These are phyloP conservation scores for Fraxinus anomala DNA, from an alignment of 257 asterid species.

Conservation along the genomic window DNA sequence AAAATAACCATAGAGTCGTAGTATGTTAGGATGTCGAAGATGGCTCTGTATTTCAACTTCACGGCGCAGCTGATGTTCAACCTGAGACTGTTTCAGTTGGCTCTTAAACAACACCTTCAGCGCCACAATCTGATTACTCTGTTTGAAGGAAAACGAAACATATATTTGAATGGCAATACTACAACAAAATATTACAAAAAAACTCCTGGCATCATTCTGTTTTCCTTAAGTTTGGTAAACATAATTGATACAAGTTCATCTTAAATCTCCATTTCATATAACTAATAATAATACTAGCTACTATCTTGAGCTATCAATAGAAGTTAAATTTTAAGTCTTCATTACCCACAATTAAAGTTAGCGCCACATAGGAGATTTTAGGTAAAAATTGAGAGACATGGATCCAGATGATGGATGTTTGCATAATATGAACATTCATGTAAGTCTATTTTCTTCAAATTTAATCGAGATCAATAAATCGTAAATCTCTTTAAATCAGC, in stretches of 20 bases:
- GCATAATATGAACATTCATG: background rate
- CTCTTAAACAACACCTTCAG: slow-evolving; percentile 83
- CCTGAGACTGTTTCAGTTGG: slow-evolving; percentile 89
- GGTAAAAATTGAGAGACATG: background rate
- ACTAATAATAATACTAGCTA: background rate
- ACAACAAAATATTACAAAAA: background rate
- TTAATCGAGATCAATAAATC: background rate
- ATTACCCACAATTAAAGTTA: background rate
- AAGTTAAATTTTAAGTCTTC: no score
- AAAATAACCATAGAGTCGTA: slow-evolving; percentile 88
- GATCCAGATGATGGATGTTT: background rate
- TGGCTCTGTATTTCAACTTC: slow-evolving; percentile 97
- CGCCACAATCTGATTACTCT: slow-evolving; percentile 93
- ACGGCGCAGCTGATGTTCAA: slow-evolving; percentile 95
- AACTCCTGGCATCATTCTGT: background rate
- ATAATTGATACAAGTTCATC: background rate
- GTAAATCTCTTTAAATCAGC: background rate
- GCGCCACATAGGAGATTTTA: background rate
- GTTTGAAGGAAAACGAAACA: slow-evolving; percentile 20
- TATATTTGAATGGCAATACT: slow-evolving; percentile 1
- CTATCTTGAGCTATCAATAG: background rate
- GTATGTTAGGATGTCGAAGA: slow-evolving; percentile 92
- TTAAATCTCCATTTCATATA: background rate
- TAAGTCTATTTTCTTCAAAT: background rate
- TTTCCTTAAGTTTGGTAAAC: background rate